A percentile compares a stretch with the other conserved stretches of the same genome.
Conservation (phyloP, 805 yeast species). For the Phaffomyces opuntiae region DNA sequence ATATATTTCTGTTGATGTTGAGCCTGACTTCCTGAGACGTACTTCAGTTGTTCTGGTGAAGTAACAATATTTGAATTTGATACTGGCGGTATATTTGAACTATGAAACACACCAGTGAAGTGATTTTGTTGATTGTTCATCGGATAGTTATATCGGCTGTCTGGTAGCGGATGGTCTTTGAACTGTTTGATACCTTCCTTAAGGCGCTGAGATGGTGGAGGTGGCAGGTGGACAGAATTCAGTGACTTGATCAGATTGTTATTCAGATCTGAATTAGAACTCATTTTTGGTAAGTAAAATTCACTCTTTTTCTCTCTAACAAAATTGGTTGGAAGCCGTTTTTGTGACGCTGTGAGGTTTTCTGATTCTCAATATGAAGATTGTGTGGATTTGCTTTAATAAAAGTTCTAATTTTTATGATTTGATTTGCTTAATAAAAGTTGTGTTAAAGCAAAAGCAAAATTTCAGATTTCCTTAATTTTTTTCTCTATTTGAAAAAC, state of each 20-base stretch:
- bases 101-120: neutral
- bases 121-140: too few species aligned
- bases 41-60: neutral
- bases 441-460: too few species aligned
- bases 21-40: too few species aligned
- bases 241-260: slow-evolving; percentile 30
- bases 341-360: neutral
- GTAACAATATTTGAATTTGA: neutral
- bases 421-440: too few species aligned
- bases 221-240: slow-evolving; percentile 34
- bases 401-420: neutral
- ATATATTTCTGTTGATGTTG: too few species aligned
- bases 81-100: neutral
- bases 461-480: neutral
- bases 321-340: neutral
- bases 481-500: neutral
- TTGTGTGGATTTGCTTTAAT: too few species aligned
- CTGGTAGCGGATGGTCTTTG: neutral
- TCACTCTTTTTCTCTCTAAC: neutral
- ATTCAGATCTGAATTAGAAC: slow-evolving; percentile 21
- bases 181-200: neutral
- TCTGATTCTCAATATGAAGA: too few species aligned
- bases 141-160: too few species aligned
- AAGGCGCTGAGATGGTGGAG: slow-evolving; percentile 26
- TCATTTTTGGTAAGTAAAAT: neutral